Conservation (phyloP, 148 eudicot species). For the Chenopodium quinoa region DNA sequence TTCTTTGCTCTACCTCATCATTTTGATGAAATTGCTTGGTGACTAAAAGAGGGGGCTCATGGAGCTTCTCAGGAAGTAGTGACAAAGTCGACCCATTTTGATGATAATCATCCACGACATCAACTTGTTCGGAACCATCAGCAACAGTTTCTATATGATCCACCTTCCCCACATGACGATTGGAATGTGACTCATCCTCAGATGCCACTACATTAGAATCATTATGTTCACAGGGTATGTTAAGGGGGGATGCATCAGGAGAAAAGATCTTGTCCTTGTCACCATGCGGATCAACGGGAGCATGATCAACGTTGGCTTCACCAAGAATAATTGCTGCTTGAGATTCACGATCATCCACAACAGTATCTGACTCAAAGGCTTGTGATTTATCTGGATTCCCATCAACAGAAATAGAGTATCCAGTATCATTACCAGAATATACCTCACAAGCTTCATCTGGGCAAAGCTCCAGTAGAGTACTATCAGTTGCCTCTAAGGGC, state of each 20-base stretch:
- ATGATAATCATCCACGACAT: slow-evolving; percentile 23
- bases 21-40: slow-evolving; percentile 27
- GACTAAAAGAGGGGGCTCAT: slow-evolving; percentile 23
- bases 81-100: slow-evolving; percentile 24
- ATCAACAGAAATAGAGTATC: not conserved
- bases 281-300: slow-evolving; percentile 3
- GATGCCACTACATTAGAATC: slow-evolving; percentile 1
- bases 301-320: slow-evolving; percentile 20
- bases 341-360: slow-evolving; percentile 22
- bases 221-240: slow-evolving; percentile 9
- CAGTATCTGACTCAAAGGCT: slow-evolving; percentile 20
- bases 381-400: slow-evolving; percentile 22
- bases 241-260: not conserved
- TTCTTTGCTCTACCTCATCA: slow-evolving; percentile 27
- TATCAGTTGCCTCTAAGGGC: slow-evolving; percentile 16
- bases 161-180: slow-evolving; percentile 13
- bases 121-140: slow-evolving; percentile 20
- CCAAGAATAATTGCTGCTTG: slow-evolving; percentile 12
- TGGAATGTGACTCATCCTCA: slow-evolving; percentile 13
- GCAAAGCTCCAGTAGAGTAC: not conserved
- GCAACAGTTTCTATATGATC: slow-evolving; percentile 17
- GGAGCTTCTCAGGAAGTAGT: slow-evolving; percentile 16
- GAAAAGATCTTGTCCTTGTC: slow-evolving; percentile 7
- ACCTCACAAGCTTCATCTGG: slow-evolving; percentile 3
- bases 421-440: slow-evolving; percentile 8